Evolutionary conservation across 1,139 yeast genomes (phyloP), one percentile per base, ranked within the genome.

Genomic region (Wickerhamiella pararugosa): DNA sequence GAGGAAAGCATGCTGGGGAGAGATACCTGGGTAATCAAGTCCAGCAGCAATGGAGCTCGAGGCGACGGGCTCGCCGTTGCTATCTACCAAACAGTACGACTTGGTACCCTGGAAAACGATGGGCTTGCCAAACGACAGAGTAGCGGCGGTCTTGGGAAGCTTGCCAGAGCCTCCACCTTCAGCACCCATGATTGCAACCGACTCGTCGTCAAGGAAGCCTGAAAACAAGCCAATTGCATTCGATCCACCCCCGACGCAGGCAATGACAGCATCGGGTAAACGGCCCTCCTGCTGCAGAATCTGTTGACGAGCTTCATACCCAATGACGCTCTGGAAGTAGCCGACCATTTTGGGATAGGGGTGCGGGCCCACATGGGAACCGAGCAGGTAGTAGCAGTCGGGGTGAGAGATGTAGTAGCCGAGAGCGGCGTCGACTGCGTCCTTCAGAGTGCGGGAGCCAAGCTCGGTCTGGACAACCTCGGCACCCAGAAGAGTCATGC

Each of bases 241-340:
- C 31, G 96, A 84, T 43, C 98, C 98, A 58, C 98, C 98, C 55
- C 98, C 98, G 43, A 90, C 98, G 71, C 98, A 90, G 4, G 98
- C 98, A 47, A 87, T 94, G 36, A 90, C 77, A 9, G 87, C 84
- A 57, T 90, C 83, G 39, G 98, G 98, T 50, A 90, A 70, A 55
- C 75, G 79, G 31, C 41, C 38, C 21, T 49, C 50, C 59, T 83
- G 84, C 51, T 71, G 75, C 53, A 73, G 75, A 65, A 87, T 86
- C 66, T 90, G 95, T 61, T 81, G 79, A 64, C 82, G 84, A 37
- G 95, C 81, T 66, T 90, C 98, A 47, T 77, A 71, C 54, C 98
- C 98, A 64, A 90, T 90, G 32, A 90, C 93, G 61, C 87, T 76
- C 70, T 90, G 98, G 84, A 90, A 87, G 28, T 97, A 90, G 67